Percentiles rank a stretch among this genome's conserved stretches.
These are phyloP conservation scores for Phytophthora colocasiae DNA, from an alignment of 352 stramenopile genomes.

Conservation along the genomic window DNA sequence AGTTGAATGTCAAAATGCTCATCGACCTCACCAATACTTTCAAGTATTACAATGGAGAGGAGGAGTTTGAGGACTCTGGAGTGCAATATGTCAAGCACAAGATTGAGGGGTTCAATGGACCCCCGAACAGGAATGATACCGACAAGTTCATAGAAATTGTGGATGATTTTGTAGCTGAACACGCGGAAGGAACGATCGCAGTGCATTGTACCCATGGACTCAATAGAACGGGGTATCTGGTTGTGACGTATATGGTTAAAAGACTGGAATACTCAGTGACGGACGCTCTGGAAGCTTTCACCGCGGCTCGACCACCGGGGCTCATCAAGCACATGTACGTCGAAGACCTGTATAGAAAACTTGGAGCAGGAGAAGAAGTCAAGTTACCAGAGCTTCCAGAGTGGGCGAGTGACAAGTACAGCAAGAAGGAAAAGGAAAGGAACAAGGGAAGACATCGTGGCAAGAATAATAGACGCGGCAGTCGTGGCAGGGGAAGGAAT, in stretches of 20 bases:
- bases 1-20: constrained; percentile 66
- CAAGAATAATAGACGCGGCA: background rate
- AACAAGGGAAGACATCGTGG: constrained; percentile 3
- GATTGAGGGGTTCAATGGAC: constrained; percentile 76
- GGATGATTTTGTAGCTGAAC: constrained; percentile 56
- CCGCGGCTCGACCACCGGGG: constrained; percentile 62
- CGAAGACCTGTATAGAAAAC: constrained; percentile 66
- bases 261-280: constrained; percentile 53
- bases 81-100: constrained; percentile 82
- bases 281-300: constrained; percentile 73
- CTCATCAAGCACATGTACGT: constrained; percentile 90
- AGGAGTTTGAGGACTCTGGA: constrained; percentile 50
- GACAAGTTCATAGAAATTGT: constrained; percentile 69
- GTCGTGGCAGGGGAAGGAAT: background rate
- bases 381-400: constrained; percentile 60
- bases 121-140: constrained; percentile 58
- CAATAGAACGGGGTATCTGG: constrained; percentile 81
- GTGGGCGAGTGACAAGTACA: constrained; percentile 79
- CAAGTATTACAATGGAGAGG: constrained; percentile 81
- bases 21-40: constrained; percentile 88
- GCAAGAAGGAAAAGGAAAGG: constrained; percentile 30
- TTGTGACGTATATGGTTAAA: constrained; percentile 79
- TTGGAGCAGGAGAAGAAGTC: constrained; percentile 50
- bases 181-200: constrained; percentile 56
- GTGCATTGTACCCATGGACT: constrained; percentile 86